Evolutionary conservation across 108 stramenopile genomes (phyloP).

Genomic region (Discostella stelligeroides): DNA sequence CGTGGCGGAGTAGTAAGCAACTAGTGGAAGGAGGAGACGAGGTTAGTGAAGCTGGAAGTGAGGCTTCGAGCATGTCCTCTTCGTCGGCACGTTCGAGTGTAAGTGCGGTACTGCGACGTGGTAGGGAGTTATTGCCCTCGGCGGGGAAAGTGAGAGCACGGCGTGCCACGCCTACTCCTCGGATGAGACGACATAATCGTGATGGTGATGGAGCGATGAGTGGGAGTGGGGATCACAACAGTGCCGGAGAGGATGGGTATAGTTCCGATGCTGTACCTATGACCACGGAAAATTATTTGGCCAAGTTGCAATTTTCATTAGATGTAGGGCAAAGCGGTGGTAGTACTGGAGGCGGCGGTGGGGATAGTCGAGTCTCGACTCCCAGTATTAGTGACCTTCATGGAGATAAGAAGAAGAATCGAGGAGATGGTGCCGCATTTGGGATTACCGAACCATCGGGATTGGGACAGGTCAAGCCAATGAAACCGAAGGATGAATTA

Average conservation of each 20-base stretch:
- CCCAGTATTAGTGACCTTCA: slow-evolving; percentile 34
- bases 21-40: slow-evolving; percentile 23
- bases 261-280: slow-evolving; percentile 59
- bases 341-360: neutral
- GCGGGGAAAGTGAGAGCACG: slow-evolving; percentile 81
- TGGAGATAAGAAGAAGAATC: slow-evolving; percentile 30
- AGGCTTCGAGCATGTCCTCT: slow-evolving; percentile 41
- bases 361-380: slow-evolving; percentile 1
- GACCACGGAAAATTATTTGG: slow-evolving; percentile 69
- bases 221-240: neutral
- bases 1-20: slow-evolving; percentile 18
- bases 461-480: slow-evolving; percentile 47
- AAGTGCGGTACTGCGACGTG: slow-evolving; percentile 64
- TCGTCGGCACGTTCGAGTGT: slow-evolving; percentile 43
- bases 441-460: slow-evolving; percentile 12
- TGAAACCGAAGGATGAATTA: slow-evolving; percentile 84
- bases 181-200: slow-evolving; percentile 48
- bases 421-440: slow-evolving; percentile 16
- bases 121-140: slow-evolving; percentile 73
- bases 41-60: slow-evolving; percentile 24
- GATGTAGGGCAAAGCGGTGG: neutral
- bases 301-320: slow-evolving; percentile 64
- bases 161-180: slow-evolving; percentile 81
- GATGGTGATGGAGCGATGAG: slow-evolving; percentile 15
- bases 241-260: slow-evolving; percentile 78